Base-by-base conservation (phyloP, 192 early-diverging fungal species). In the Chytriomyces sp. region DNA sequence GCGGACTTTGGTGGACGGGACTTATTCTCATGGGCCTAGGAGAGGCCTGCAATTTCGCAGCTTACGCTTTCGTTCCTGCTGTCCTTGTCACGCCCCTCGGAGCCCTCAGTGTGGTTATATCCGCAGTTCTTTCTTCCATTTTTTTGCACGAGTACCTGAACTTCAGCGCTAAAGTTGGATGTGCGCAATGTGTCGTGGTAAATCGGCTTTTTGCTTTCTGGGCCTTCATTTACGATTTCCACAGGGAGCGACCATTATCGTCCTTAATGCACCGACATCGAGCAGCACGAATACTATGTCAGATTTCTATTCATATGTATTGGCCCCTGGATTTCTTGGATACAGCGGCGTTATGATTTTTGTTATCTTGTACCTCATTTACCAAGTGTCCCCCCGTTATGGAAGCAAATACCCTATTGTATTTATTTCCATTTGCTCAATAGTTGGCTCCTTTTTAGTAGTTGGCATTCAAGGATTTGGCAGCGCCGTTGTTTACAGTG, bases 61-160 rank as follows among this genome's bases (percentile, higher is more conserved):
- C 94, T 0, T 96, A 96, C 75, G 93, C 93, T 53, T 96, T 96
- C 85, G 73, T 93, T 90, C 94, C 94, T 8, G 93, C 94, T 25
- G 93, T 95, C 75, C 85, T 96, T 30, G 93, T 96, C 14, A 94
- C 94, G 41, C 94, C 94, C 5, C 82, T 96, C 58, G 93, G 92
- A 33, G 92, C 93, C 39, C 80, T 95, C 22, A 92, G 90, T 72
- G 94, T 95, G 37, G 91, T 96, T 62, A 90, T 93, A 44, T 92
- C 91, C 64, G 85, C 87, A 2, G 75, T 88, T 2, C 58, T 89
- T 26, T 89, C 88, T 1, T 86, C 86, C 4, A 41, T 89, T 34
- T 65, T 89, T 37, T 61, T 89, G 38, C 83, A 87, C 14, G 88
- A 89, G 52, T 74, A 76, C 25, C 74, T 89, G 26, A 79, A 72